Percentiles rank a stretch among this genome's conserved stretches.
phyloP scores from a whole-genome alignment of 1,139 yeast genomes.

The Lodderomyces parapsilosis region DNA sequence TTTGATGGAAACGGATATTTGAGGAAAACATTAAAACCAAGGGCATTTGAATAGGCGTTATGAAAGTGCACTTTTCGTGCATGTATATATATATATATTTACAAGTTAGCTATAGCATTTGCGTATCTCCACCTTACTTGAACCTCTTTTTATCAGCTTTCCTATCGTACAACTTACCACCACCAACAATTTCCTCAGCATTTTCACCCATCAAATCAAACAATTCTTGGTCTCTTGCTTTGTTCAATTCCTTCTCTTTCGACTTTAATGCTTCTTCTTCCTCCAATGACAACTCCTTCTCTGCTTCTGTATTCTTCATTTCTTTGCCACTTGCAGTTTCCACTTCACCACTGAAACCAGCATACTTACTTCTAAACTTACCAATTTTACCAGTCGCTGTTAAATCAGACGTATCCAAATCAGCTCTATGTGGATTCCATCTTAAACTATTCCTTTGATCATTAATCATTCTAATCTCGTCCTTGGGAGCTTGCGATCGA shows the following conservation, averaged over 20 bases:
- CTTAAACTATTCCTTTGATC: conserved; percentile 84
- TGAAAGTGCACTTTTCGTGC: neutral
- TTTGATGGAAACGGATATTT: conserved; percentile 12
- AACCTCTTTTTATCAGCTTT: conserved; percentile 37
- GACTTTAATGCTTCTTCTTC: conserved; percentile 17
- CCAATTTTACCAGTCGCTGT: conserved; percentile 84
- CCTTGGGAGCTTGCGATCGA: conserved; percentile 85
- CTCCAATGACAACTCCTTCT: conserved; percentile 11
- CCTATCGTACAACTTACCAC: conserved; percentile 59
- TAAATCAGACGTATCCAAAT: conserved; percentile 70
- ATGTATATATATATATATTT: neutral
- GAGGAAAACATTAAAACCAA: conserved; percentile 10
- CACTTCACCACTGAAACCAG: conserved; percentile 42
- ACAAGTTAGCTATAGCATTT: neutral
- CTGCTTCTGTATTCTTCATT: conserved; percentile 10
- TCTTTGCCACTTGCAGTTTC: conserved; percentile 15
- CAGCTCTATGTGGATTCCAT: conserved; percentile 88
- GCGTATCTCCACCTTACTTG: conserved; percentile 12
- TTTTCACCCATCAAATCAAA: conserved; percentile 59
- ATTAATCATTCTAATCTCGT: conserved; percentile 77
- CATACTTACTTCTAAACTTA: conserved; percentile 76
- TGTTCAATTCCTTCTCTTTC: conserved; percentile 14
- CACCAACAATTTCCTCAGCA: conserved; percentile 61
- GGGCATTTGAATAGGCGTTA: neutral
- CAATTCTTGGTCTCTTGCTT: conserved; percentile 49